Evolutionary conservation across 768 basidiomycete genomes (phyloP), one percentile per base, ranked within the genome.

Genomic region (Suillus lakei): DNA sequence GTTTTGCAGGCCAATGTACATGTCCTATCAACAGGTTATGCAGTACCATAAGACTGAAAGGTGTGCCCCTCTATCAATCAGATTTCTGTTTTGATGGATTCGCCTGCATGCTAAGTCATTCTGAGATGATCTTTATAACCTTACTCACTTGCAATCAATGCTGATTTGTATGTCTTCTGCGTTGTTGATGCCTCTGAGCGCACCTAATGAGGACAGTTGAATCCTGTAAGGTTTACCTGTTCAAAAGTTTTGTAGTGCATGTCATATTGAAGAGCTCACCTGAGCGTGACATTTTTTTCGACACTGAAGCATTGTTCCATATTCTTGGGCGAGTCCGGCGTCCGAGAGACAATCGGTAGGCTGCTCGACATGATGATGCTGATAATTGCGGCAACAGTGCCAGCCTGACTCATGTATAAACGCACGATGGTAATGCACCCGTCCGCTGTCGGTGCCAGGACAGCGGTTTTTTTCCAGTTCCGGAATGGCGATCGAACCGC

Each of bases 351-450:
- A n/a, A n/a, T n/a, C n/a, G 44, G 10, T 26, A 12, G 46, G 23
- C 5, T 48, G 23, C 23, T 13, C 5, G 0, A 5, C 23, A 48
- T 48, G 23, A n/a, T n/a, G n/a, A 15, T 26, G 46, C 46, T 23
- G 5, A 26, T 48, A 23, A 26, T 26, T 26, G 23, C 5, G 12
- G 1, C 46, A 7, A 48, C 46, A 48, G 46, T 26, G 46, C 3
- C 23, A 15, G 13, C 46, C 3, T 46, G 46, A 48, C 46, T 48
- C 23, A 46, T 46, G 10, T 46, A 46, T 46, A 4, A 10, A 12
- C 2, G 4, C 12, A 46, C 23, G n/a, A 10, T 23, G n/a, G n/a
- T 10, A 46, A 46, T 23, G n/a, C n/a, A 68, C 23, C 76, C 70
- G n/a, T n/a, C n/a, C n/a, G n/a, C 23, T n/a, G 43, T 44, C 21